phyloP scores from a whole-genome alignment of 2,329 filamentous ascomycete genomes.

The Didymella segeticola region DNA sequence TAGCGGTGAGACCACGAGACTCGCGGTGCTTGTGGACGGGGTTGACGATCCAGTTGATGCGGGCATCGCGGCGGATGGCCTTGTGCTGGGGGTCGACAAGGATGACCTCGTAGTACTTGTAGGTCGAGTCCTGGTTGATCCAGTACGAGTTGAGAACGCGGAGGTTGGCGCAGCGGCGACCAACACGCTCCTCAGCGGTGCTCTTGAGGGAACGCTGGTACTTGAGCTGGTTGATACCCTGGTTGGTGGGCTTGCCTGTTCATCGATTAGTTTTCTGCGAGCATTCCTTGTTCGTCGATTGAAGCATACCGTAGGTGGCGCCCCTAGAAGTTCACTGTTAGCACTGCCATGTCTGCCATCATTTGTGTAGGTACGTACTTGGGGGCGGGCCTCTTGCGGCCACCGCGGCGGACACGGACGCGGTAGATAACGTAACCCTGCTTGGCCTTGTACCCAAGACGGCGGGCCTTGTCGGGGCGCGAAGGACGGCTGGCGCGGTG shows the following conservation, averaged over 20 bases:
- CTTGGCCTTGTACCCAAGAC: slow-evolving; percentile 99
- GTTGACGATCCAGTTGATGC: slow-evolving; percentile 99
- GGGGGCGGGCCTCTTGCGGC: slow-evolving; percentile 93
- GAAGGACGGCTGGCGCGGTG: slow-evolving; percentile 98
- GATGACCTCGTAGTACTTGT: slow-evolving; percentile 99
- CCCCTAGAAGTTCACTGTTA: slow-evolving; percentile 65
- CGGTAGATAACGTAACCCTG: slow-evolving; percentile 99
- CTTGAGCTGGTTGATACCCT: slow-evolving; percentile 99
- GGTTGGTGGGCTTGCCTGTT: slow-evolving; percentile 99
- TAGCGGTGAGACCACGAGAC: slow-evolving; percentile 93
- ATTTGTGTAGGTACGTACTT: slow-evolving; percentile 58
- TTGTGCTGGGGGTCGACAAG: slow-evolving; percentile 99
- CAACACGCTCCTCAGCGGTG: slow-evolving; percentile 99
- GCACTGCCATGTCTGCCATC: slow-evolving; percentile 16
- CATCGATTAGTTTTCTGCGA: slow-evolving; percentile 30
- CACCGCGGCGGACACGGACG: slow-evolving; percentile 96
- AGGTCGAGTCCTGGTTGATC: slow-evolving; percentile 99
- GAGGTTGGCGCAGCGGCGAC: slow-evolving; percentile 97
- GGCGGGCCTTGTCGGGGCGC: slow-evolving; percentile 99
- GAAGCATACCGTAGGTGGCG: slow-evolving; percentile 90
- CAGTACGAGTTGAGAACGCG: slow-evolving; percentile 99
- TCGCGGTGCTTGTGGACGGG: slow-evolving; percentile 99
- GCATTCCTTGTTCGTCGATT: slow-evolving; percentile 2
- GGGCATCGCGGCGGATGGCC: slow-evolving; percentile 97
- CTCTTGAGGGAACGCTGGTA: slow-evolving; percentile 99